A percentile compares a stretch with the other conserved stretches of the same genome.
Conservation (phyloP, 2,329 filamentous ascomycete genomes). For the Fusarium brachygibbosum region DNA sequence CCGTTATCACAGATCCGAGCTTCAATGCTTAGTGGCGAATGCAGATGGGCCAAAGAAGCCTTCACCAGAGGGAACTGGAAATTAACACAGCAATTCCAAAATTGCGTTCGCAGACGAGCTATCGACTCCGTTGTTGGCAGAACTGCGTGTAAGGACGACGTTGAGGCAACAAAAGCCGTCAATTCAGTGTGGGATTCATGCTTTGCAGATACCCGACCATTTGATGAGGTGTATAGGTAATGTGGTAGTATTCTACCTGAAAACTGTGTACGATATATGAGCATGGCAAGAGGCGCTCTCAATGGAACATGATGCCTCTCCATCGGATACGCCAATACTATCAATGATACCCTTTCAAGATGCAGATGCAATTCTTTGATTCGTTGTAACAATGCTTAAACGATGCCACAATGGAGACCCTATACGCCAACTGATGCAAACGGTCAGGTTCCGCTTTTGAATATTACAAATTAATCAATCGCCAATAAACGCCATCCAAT, state of each 20-base stretch:
- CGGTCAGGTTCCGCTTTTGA: conserved; percentile 37
- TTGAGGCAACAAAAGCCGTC: conserved; percentile 87
- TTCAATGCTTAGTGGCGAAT: conserved; percentile 93
- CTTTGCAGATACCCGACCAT: conserved; percentile 92
- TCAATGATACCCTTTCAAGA: conserved; percentile 46
- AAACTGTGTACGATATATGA: conserved; percentile 45
- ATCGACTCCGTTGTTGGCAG: conserved; percentile 82
- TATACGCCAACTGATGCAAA: conserved; percentile 53
- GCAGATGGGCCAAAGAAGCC: conserved; percentile 88
- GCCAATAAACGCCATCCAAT: conserved; percentile 42
- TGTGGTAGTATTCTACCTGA: conserved; percentile 11
- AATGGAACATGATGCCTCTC: conserved; percentile 32
- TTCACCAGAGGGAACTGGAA: conserved; percentile 88
- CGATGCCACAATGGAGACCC: conserved; percentile 41
- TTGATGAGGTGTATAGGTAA: conserved; percentile 94
- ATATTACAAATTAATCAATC: conserved; percentile 30
- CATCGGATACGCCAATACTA: conserved; percentile 41
- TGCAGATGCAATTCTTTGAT: conserved; percentile 33
- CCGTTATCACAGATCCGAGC: conserved; percentile 80
- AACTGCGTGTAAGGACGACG: conserved; percentile 85
- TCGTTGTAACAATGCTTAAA: conserved; percentile 28
- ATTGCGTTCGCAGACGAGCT: conserved; percentile 87
- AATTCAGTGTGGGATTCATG: conserved; percentile 99
- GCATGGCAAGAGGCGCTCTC: conserved; percentile 21
- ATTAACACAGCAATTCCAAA: conserved; percentile 91